Conservation (phyloP, 371 early-diverging fungal species). For the Synchytrium microbalum region DNA sequence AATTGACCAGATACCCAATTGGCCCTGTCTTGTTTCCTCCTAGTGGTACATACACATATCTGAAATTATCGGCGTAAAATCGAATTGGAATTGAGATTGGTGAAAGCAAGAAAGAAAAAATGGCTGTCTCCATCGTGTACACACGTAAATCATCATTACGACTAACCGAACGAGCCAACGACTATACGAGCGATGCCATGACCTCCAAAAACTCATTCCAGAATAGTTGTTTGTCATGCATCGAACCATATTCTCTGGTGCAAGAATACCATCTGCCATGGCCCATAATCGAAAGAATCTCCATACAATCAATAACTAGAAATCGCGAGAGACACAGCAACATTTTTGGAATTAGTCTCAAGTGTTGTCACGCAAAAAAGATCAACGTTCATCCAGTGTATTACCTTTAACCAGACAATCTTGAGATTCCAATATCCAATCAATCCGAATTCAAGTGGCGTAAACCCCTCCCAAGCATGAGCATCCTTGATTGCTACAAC, state of each 20-base stretch:
- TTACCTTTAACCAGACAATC: slow-evolving; percentile 82
- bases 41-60: slow-evolving; percentile 84
- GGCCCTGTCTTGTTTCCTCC: slow-evolving; percentile 54
- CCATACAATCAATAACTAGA: slow-evolving; percentile 76
- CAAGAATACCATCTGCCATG: slow-evolving; percentile 72
- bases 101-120: slow-evolving; percentile 4
- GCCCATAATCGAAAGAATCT: slow-evolving; percentile 91
- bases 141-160: not conserved
- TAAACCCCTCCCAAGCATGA: slow-evolving; percentile 64
- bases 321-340: slow-evolving; percentile 1
- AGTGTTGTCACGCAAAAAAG: not conserved
- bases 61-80: slow-evolving; percentile 9
- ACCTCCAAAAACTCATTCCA: slow-evolving; percentile 81
- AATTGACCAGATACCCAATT: slow-evolving; percentile 51
- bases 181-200: slow-evolving; percentile 88
- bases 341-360: not conserved
- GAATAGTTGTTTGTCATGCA: slow-evolving; percentile 92
- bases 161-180: slow-evolving; percentile 72
- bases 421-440: slow-evolving; percentile 76
- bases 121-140: not conserved
- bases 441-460: slow-evolving; percentile 66
- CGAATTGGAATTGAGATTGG: not conserved
- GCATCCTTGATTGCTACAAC: slow-evolving; percentile 79
- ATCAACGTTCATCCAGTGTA: not conserved
- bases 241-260: slow-evolving; percentile 85